Evolutionary conservation across 2,329 filamentous ascomycete genomes (phyloP), one percentile per base, ranked within the genome.

Genomic region (Fusarium musae): DNA sequence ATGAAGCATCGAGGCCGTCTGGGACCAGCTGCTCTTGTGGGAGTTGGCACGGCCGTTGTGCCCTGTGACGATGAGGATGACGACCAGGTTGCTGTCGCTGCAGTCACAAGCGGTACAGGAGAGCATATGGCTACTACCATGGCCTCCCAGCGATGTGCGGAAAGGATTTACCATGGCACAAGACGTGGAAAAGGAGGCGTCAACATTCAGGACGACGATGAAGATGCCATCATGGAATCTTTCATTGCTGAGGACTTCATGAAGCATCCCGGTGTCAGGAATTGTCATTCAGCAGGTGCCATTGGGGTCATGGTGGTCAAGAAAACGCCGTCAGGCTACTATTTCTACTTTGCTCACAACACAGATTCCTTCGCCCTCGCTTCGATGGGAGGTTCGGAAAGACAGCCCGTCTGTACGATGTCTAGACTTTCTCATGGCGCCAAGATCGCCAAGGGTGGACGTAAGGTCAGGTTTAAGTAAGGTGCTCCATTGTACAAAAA

Each of bases 81-180:
- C 11, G 90, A 93, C 5, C 85, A 87, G 50, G 87, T 90, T 12
- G 90, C 88, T 50, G 94, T 97, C 34, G 96, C 94, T 36, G 91
- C 92, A 32, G 94, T 98, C 28, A 97, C 95, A 43, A 97, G 94
- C 79, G 96, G 96, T 34, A 99, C 96, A 6, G 96, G 96, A 53
- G 96, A 99, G 83, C 96, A 99, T 80, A 99, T 99, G 93, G 93
- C 95, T 40, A 98, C 96, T 1, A 97, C 95, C 1, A 92, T 97
- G 88, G 96, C 96, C 16, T 95, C 96, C 11, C 91, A 92, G 66
- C 92, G 92, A 62, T 97, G 95, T 79, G 95, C 95, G 2, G 93
- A 96, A 73, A 90, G 96, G 50, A 87, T 99, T 32, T 97, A 95
- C 79, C 89, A 92, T 73, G 89, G 87, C 75, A 92, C 87, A 54